A percentile compares a stretch with the other conserved stretches of the same genome.
Conservation (phyloP, 1,284 basidiomycete genomes). For the Veloporphyrellus conicus region DNA sequence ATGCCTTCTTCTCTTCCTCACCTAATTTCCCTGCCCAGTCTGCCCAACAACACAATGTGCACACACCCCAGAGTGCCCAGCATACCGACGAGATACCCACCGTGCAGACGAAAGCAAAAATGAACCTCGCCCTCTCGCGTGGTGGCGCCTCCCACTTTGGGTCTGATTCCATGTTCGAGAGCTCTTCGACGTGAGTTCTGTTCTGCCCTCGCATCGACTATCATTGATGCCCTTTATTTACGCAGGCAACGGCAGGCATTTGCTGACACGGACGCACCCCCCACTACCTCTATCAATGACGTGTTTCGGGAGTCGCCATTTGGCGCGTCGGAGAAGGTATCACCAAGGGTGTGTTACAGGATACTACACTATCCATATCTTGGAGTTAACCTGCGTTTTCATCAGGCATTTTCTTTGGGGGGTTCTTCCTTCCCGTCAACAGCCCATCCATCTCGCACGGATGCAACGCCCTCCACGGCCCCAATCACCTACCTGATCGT, state of each 20-base stretch:
- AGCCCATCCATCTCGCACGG: conserved; percentile 31
- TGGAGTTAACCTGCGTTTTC: not conserved
- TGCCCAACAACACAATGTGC: conserved; percentile 54
- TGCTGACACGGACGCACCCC: conserved; percentile 70
- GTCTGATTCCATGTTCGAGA: conserved; percentile 77
- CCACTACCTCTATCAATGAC: conserved; percentile 64
- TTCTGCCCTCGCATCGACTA: not conserved
- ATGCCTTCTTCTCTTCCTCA: not conserved
- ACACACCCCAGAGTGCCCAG: conserved; percentile 52
- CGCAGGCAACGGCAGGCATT: conserved; percentile 54
- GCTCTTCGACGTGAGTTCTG: conserved; percentile 46
- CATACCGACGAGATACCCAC: conserved; percentile 65
- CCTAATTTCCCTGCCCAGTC: conserved; percentile 39
- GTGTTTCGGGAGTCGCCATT: conserved; percentile 53
- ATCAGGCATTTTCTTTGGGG: conserved; percentile 26
- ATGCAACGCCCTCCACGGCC: conserved; percentile 29
- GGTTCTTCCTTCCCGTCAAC: conserved; percentile 21
- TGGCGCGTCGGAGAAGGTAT: conserved; percentile 24
- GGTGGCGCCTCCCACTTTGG: conserved; percentile 64
- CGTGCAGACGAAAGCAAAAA: conserved; percentile 71
- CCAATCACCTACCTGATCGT: conserved; percentile 56
- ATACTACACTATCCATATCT: not conserved
- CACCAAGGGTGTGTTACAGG: conserved; percentile 33
- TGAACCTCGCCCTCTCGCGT: conserved; percentile 62
- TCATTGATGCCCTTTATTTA: conserved; percentile 10